Base-by-base conservation (phyloP, 768 basidiomycete genomes). In the Phaffia tasmanica region DNA sequence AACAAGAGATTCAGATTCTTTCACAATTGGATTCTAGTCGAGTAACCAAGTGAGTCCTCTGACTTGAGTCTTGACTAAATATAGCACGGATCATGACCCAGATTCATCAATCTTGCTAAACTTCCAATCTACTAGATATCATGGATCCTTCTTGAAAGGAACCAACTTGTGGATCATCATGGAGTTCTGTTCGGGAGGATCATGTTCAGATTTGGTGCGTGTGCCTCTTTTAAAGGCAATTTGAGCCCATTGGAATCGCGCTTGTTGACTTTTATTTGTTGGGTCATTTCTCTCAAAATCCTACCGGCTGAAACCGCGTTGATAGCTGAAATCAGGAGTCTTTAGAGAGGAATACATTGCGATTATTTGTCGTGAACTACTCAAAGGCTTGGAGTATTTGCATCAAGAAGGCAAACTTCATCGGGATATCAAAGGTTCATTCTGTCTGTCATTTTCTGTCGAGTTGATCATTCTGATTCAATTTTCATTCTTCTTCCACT, bases 291-390 rank as follows among this genome's bases (percentile, higher is more conserved):
- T 14, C 0, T 42, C 49, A 9, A 47, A 23, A n/a, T 46, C 15
- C 35, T 11, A 42, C 11, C 35, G 4, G 35, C 35, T 42, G 35
- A 42, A 11, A 11, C 35, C 35, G 1, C 18, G n/a, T 15, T 1
- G 4, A 16, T 63, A 97, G 92, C 93, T 99, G 89, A 98, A 98
- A 79, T 89, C 94, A 1, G 95, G 95, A 16, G 88, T 91, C 3
- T 97, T 99, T 77, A 82, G 89, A 70, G 95, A 99, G 80, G 95
- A 99, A 74, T 97, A 99, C 73, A 98, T 99, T 71, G 95, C 94
- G 8, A 98, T 98, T 75, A 88, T 99, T 72, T 84, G 90, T 56
- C 84, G 89, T 57, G 95, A 99, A 77, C 81, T 99, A 15, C 81
- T 98, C 49, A 84, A 83, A 53, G 95, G 95, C 49, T 80, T 99